Base-by-base conservation (phyloP, 768 basidiomycete species). In the Suillus clintonianus region DNA sequence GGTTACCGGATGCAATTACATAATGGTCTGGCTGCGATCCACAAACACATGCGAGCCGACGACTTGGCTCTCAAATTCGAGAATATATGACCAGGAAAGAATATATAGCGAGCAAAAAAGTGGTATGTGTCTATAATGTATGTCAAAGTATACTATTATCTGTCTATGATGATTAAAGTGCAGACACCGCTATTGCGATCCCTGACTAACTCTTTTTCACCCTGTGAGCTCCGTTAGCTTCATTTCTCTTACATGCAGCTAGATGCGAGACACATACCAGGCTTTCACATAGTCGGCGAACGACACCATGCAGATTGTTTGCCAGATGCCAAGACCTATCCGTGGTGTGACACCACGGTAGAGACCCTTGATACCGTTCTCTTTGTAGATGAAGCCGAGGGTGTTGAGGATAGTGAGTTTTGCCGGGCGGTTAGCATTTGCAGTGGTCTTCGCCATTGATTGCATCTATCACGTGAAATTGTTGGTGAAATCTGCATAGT, bases 251-350 rank as follows among this genome's bases (percentile, higher is more conserved):
- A 6, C 17, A 27, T 19, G 42, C 30, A 19, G 36, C 13, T 14
- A 53, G 22, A 42, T 15, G 15, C 5, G 32, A 61, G 41, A 27
- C 42, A 60, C 84, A 41, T 66, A 90, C 91, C 93, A 95, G 62
- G 80, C 83, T 76, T 95, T 97, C 67, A 98, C 95, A 73, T 95
- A 95, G 79, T 98, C 96, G 22, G 96, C 95, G 67, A 98, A 90
- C 24, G 94, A 95, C 69, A 99, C 97, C 97, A 99, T 99, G 84
- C 97, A 99, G 69, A 98, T 84, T 8, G 95, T 97, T 79, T 97
- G 95, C 95, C 95, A 97, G 74, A 97, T 86, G 64, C 97, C 95
- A 64, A 99, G 87, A 66, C 88, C 97, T 71, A 99, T 94, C 64
- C 97, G 93, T 64, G 97, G 97, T 0, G 95, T 94, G 24, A 99